A percentile compares a stretch with the other conserved stretches of the same genome.
Conservation (phyloP, 257 asterid genomes). For the Solanum paucissectum region DNA sequence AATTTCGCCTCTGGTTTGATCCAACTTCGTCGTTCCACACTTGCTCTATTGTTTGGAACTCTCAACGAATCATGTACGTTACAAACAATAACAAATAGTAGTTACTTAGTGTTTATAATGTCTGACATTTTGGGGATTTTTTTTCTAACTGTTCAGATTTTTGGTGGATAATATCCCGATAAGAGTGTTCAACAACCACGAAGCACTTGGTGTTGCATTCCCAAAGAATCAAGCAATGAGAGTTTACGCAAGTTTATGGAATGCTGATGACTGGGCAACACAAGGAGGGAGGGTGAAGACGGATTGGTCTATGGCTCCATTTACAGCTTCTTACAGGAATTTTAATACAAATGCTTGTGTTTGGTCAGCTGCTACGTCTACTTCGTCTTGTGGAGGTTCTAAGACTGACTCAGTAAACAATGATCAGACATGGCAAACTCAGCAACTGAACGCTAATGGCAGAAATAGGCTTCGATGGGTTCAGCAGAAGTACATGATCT, state of each 20-base stretch:
- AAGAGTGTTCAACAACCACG: constrained; percentile 34
- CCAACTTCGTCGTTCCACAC: constrained; percentile 18
- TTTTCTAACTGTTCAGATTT: constrained; percentile 14
- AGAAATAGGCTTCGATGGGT: constrained; percentile 29
- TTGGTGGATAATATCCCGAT: constrained; percentile 37
- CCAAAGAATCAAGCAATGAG: constrained; percentile 23
- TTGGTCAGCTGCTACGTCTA: neutral
- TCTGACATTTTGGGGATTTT: neutral
- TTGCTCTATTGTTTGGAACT: constrained; percentile 35
- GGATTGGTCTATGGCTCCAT: constrained; percentile 33
- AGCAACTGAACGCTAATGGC: constrained; percentile 16
- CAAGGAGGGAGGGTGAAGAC: constrained; percentile 33
- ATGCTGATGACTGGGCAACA: constrained; percentile 35
- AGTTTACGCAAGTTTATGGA: constrained; percentile 19
- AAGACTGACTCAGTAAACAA: neutral
- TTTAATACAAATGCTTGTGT: constrained; percentile 23
- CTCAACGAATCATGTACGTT: constrained; percentile 11
- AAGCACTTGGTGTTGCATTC: constrained; percentile 22
- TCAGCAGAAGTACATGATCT: constrained; percentile 16
- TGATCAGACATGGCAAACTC: constrained; percentile 16
- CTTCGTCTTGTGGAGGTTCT: neutral
- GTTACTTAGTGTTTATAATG: neutral
- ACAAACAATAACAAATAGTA: neutral
- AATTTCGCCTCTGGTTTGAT: neutral
- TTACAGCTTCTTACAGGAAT: constrained; percentile 27